These are phyloP conservation scores for Phytophthora crassamura DNA, from an alignment of 352 stramenopile species.

Conservation along the genomic window DNA sequence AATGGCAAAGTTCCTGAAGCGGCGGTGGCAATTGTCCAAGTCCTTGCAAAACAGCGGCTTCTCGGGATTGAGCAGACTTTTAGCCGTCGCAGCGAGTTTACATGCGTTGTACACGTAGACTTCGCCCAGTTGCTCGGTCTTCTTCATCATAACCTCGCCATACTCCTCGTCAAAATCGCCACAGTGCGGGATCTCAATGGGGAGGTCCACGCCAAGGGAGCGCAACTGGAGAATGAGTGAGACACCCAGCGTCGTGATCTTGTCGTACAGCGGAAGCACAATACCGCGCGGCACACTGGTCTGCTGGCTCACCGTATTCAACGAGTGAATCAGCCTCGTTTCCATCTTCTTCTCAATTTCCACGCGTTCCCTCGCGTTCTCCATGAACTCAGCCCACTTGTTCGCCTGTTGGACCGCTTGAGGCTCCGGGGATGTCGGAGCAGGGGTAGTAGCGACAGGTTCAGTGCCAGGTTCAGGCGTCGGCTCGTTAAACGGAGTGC, in stretches of 20 bases:
- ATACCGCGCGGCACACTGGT: conserved; percentile 50
- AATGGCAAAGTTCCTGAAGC: conserved; percentile 67
- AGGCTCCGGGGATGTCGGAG: conserved; percentile 2
- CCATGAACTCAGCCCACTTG: conserved; percentile 27
- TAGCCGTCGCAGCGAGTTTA: conserved; percentile 39
- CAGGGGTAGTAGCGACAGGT: background rate
- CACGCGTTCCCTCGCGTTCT: conserved; percentile 22
- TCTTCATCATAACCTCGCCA: conserved; percentile 39
- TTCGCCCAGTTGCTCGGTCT: conserved; percentile 42
- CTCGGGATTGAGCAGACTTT: conserved; percentile 30
- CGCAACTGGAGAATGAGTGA: conserved; percentile 72
- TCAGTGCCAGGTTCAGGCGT: conserved; percentile 7
- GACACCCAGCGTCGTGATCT: conserved; percentile 61
- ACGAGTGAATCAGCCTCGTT: conserved; percentile 37
- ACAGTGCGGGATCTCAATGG: conserved; percentile 75
- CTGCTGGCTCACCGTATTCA: conserved; percentile 37
- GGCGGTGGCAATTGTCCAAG: conserved; percentile 47
- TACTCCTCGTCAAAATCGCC: conserved; percentile 60
- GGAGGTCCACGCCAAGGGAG: conserved; percentile 56
- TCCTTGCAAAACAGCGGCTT: conserved; percentile 62
- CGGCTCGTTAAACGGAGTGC: conserved; percentile 20
- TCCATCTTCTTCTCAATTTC: conserved; percentile 39
- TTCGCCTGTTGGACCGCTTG: conserved; percentile 13
- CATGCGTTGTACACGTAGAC: conserved; percentile 78
- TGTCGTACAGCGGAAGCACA: conserved; percentile 70